phyloP scores from a whole-genome alignment of 1,284 basidiomycete species.

The Malassezia brasiliensis region DNA sequence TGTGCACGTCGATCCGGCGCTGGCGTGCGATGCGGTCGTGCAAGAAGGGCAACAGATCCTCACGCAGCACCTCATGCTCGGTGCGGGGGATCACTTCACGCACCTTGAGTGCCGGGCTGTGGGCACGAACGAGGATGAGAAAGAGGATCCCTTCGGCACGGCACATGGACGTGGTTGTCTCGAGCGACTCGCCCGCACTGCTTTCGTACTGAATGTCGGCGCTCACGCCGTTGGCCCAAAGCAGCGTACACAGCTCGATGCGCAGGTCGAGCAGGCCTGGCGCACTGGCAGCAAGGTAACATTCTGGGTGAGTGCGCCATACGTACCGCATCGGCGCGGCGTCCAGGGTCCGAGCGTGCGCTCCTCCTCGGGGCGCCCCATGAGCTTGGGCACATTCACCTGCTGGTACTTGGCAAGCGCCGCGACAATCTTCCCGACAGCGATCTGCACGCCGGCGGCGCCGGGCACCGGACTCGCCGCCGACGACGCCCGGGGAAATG shows the following conservation, averaged over 20 bases:
- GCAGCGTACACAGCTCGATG: constrained; percentile 63
- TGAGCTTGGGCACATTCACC: constrained; percentile 62
- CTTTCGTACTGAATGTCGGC: constrained; percentile 70
- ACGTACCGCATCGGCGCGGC: constrained; percentile 61
- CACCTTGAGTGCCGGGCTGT: constrained; percentile 36
- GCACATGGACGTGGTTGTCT: constrained; percentile 34
- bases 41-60: constrained; percentile 32
- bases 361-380: constrained; percentile 59
- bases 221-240: constrained; percentile 73
- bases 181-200: constrained; percentile 32
- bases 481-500: constrained; percentile 50
- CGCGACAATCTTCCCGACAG: constrained; percentile 66
- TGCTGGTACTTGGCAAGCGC: constrained; percentile 58
- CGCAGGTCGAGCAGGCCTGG: constrained; percentile 65
- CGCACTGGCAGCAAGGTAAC: constrained; percentile 64
- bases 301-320: constrained; percentile 33
- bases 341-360: constrained; percentile 77
- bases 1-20: constrained; percentile 22
- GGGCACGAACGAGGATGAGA: constrained; percentile 35
- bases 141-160: constrained; percentile 43
- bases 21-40: constrained; percentile 33
- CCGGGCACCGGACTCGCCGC: constrained; percentile 51
- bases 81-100: constrained; percentile 30
- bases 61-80: constrained; percentile 35
- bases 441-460: constrained; percentile 67